These are phyloP conservation scores for Boletellus sp. DNA, from an alignment of 768 basidiomycete genomes.

Conservation along the genomic window DNA sequence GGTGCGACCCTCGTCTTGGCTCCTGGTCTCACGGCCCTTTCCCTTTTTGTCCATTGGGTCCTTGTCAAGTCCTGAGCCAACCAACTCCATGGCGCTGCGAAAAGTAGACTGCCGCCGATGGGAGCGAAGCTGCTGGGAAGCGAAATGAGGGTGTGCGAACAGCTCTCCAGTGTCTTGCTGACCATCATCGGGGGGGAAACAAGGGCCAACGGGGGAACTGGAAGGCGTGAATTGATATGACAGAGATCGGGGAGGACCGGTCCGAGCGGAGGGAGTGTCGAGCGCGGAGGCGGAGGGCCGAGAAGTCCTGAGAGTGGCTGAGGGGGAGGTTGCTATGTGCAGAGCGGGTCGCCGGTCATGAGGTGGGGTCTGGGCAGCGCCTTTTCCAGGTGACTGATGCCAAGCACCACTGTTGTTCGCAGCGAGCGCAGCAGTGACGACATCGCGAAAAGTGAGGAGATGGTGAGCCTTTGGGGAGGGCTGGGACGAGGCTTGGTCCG, in stretches of 20 bases:
- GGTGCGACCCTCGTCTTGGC: conserved; percentile 51
- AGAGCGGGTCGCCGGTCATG: conserved; percentile 11
- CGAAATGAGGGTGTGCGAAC: conserved; percentile 30
- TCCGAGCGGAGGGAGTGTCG: conserved; percentile 58
- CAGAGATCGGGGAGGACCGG: conserved; percentile 71
- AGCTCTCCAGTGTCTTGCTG: conserved; percentile 25
- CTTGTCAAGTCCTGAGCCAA: conserved; percentile 30
- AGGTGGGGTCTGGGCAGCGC: background rate
- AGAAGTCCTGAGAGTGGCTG: background rate
- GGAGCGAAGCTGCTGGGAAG: conserved; percentile 27
- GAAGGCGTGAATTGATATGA: conserved; percentile 60
- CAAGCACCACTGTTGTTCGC: background rate
- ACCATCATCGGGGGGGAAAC: conserved; percentile 22
- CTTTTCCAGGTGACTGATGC: background rate
- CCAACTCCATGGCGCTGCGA: conserved; percentile 58
- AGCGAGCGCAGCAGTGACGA: conserved; percentile 5
- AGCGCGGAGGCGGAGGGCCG: conserved; percentile 12
- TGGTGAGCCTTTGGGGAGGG: background rate
- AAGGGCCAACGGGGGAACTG: conserved; percentile 35
- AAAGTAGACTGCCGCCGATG: conserved; percentile 43
- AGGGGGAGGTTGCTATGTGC: conserved; percentile 14
- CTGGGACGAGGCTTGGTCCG: background rate
- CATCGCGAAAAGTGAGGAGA: conserved; percentile 6
- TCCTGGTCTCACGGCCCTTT: conserved; percentile 47
- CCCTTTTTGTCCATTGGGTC: conserved; percentile 49